Percentiles rank a stretch among this genome's conserved stretches.
Evolutionary conservation across 192 early-diverging fungal species (phyloP).

Genomic region (Umbelopsis sp.): DNA sequence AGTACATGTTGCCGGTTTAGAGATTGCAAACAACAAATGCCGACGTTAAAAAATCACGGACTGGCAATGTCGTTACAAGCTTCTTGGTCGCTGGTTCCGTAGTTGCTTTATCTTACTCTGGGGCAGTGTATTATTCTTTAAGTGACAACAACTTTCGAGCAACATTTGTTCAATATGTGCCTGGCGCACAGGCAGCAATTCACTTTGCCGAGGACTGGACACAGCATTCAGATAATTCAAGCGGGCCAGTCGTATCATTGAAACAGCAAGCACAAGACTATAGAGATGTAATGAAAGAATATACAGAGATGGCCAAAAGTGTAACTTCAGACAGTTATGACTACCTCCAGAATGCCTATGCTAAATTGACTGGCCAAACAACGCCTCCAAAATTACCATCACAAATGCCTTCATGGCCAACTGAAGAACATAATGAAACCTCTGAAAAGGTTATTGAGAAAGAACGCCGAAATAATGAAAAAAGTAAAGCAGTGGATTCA

Average conservation of each 20-base stretch:
- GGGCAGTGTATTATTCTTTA: conserved; percentile 51
- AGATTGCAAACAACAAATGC: conserved; percentile 1
- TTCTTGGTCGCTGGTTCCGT: background rate
- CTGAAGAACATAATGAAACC: background rate
- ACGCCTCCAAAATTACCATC: conserved; percentile 9
- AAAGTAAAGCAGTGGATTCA: background rate
- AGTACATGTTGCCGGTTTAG: background rate
- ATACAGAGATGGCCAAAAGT: conserved; percentile 20
- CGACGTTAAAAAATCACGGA: background rate
- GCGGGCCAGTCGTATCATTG: background rate
- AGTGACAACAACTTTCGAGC: conserved; percentile 58
- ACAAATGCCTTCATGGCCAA: background rate
- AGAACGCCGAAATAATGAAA: background rate
- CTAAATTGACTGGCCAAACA: conserved; percentile 33
- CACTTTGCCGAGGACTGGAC: conserved; percentile 50
- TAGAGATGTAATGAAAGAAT: conserved; percentile 24
- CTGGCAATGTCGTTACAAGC: background rate
- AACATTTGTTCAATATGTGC: conserved; percentile 59
- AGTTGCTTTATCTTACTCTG: conserved; percentile 37
- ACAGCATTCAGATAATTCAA: conserved; percentile 25
- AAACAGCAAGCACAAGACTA: conserved; percentile 40
- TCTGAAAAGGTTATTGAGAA: background rate
- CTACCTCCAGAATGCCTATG: conserved; percentile 23
- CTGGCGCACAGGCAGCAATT: conserved; percentile 58
- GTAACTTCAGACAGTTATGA: conserved; percentile 36